Conservation (phyloP, 2,329 filamentous ascomycete genomes). For the Verticillium albo-atrum region DNA sequence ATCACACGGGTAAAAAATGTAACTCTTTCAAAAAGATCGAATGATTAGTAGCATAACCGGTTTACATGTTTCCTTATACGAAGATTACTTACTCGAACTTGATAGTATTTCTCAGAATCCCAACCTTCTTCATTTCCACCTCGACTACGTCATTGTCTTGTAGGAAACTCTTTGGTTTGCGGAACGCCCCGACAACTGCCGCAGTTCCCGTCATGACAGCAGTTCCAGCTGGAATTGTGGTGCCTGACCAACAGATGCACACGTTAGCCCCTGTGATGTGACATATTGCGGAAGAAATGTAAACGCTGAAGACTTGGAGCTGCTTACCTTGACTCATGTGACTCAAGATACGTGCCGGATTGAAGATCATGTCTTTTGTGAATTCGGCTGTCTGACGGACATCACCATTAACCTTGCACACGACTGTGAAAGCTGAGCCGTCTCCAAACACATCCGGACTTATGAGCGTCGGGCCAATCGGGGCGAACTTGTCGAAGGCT, state of each 20-base stretch:
- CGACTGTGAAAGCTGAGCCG: background rate
- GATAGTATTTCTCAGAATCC: slow-evolving; percentile 19
- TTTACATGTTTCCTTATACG: too few species aligned
- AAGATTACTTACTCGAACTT: slow-evolving; percentile 4
- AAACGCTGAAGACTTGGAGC: too few species aligned
- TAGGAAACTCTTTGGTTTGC: slow-evolving; percentile 25
- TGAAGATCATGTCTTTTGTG: slow-evolving; percentile 30
- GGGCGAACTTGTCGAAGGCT: slow-evolving; percentile 44
- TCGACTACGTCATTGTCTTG: slow-evolving; percentile 28
- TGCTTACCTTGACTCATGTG: slow-evolving; percentile 33
- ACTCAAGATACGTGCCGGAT: slow-evolving; percentile 26
- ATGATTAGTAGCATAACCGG: too few species aligned
- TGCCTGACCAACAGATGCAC: background rate
- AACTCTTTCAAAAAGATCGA: too few species aligned
- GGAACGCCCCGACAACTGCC: slow-evolving; percentile 33
- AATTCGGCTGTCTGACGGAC: slow-evolving; percentile 27
- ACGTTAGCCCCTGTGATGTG: too few species aligned
- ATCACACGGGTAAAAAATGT: too few species aligned
- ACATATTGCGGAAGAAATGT: too few species aligned
- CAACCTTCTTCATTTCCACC: slow-evolving; percentile 26
- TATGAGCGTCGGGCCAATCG: slow-evolving; percentile 38
- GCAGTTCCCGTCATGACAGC: slow-evolving; percentile 41
- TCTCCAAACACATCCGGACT: background rate
- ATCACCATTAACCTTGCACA: background rate
- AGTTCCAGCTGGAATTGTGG: slow-evolving; percentile 39